Conservation (phyloP, 2,329 filamentous ascomycete species). For the Teratosphaeria gauchensis region DNA sequence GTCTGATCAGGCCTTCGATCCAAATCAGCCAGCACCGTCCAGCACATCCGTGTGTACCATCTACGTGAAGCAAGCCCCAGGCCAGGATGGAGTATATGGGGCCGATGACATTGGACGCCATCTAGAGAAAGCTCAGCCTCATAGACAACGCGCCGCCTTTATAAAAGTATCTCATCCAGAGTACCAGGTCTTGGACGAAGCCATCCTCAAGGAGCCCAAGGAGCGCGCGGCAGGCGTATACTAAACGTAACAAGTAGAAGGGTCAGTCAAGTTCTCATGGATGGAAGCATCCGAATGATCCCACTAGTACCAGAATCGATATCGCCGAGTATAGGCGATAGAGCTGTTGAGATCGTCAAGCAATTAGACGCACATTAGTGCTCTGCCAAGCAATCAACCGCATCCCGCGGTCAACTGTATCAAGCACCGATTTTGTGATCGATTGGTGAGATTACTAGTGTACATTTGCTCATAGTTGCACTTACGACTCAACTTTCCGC, state of each 20-base stretch:
- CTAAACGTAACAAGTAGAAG: too few species aligned
- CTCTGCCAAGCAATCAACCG: too few species aligned
- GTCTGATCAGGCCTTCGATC: slow-evolving; percentile 35
- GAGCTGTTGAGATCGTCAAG: too few species aligned
- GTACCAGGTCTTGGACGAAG: slow-evolving; percentile 53
- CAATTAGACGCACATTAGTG: too few species aligned
- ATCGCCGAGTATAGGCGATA: too few species aligned
- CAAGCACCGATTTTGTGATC: too few species aligned
- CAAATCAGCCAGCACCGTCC: slow-evolving; percentile 45
- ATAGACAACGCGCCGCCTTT: slow-evolving; percentile 59
- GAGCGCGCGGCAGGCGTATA: slow-evolving; percentile 30
- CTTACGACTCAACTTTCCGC: slow-evolving; percentile 21
- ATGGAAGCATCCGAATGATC: too few species aligned
- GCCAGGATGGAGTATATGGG: slow-evolving; percentile 34
- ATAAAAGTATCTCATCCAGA: slow-evolving; percentile 69
- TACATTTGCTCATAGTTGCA: too few species aligned
- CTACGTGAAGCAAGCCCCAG: slow-evolving; percentile 29
- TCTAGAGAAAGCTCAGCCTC: slow-evolving; percentile 62
- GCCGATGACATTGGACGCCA: slow-evolving; percentile 43
- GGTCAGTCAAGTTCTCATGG: too few species aligned
- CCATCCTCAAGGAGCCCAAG: slow-evolving; percentile 35
- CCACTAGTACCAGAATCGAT: too few species aligned
- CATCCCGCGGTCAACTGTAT: too few species aligned
- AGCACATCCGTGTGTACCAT: slow-evolving; percentile 29
- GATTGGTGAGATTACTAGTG: too few species aligned